These are phyloP conservation scores for Xerocomus potaroensis DNA, from an alignment of 768 basidiomycete genomes.

Conservation along the genomic window DNA sequence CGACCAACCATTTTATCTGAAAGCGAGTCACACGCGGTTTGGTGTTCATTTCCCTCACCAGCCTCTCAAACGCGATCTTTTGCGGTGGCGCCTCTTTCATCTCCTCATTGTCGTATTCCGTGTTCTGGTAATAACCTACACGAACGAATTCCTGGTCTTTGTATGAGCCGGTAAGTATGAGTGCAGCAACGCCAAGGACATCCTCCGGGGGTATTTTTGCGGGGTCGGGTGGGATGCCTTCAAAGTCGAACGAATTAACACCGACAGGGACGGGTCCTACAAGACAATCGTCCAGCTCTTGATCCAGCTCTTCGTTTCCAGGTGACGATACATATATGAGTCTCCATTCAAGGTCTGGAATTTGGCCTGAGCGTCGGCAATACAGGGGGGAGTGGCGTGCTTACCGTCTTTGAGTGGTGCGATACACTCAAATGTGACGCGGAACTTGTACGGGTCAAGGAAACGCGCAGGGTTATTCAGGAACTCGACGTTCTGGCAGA, in stretches of 20 bases:
- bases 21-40: conserved; percentile 94
- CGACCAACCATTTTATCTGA: conserved; percentile 76
- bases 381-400: background rate
- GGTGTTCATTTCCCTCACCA: conserved; percentile 83
- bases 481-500: conserved; percentile 74
- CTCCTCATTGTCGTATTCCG: conserved; percentile 95
- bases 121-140: conserved; percentile 99
- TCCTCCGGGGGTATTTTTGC: conserved; percentile 83
- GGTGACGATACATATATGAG: conserved; percentile 97
- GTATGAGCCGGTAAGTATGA: conserved; percentile 95
- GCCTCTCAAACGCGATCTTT: conserved; percentile 65
- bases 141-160: conserved; percentile 98
- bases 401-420: conserved; percentile 84
- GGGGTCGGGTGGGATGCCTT: conserved; percentile 80
- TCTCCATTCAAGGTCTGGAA: conserved; percentile 92
- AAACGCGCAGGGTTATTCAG: conserved; percentile 93
- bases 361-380: background rate
- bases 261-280: conserved; percentile 98
- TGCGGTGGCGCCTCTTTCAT: conserved; percentile 74
- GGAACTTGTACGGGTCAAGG: conserved; percentile 85
- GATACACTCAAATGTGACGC: conserved; percentile 97
- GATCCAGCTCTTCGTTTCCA: conserved; percentile 86
- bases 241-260: conserved; percentile 96
- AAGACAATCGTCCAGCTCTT: conserved; percentile 96
- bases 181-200: conserved; percentile 92